Evolutionary conservation across 768 basidiomycete species (phyloP), one percentile per base, ranked within the genome.

Genomic region (Hemileccinum impolitum): DNA sequence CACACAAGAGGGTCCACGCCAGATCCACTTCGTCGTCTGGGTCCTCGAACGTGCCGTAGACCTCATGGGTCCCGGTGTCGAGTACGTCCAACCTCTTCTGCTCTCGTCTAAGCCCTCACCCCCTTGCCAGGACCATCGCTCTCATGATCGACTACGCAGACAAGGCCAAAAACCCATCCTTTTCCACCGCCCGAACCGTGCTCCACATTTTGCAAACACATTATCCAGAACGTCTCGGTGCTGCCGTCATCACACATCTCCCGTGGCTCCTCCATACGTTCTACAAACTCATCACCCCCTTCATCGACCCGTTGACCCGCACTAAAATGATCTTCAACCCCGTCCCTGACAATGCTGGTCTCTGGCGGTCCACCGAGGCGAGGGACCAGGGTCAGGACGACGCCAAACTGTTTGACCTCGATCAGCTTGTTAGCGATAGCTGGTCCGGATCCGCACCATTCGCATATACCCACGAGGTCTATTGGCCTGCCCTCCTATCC

Each of bases 161-260:
- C 62, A 76, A 77, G 61, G 80, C 77, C 31, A 90, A 88, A 67
- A 79, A 59, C 21, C 76, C 80, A 0, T 71, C 74, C 7, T 43
- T 80, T 12, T 26, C 57, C 0, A 70, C 64, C 10, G 52, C 77
- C 7, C 68, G 72, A 10, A 62, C 56, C 23, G 73, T 79, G 12
- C 74, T 86, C 45, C 67, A 75, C 63, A 85, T 90, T 56, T 73
- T 91, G 13, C 90, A 91, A 59, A 77, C 81, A 19, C 89, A 93
- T 62, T 93, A 91, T 58, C 90, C 90, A 0, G 93, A 95, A 64
- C 82, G 93, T 4, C 81, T 95, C 30, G 90, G 89, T 21, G 62
- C 73, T 12, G 79, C 90, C 1, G 67, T 90, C 37, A 80, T 92
- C 59, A 74, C 85, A 50, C 88, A 93, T 58, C 76, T 93, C n/a